Base-by-base conservation (phyloP, 2,329 filamentous ascomycete species). In the Drechslera avenae region DNA sequence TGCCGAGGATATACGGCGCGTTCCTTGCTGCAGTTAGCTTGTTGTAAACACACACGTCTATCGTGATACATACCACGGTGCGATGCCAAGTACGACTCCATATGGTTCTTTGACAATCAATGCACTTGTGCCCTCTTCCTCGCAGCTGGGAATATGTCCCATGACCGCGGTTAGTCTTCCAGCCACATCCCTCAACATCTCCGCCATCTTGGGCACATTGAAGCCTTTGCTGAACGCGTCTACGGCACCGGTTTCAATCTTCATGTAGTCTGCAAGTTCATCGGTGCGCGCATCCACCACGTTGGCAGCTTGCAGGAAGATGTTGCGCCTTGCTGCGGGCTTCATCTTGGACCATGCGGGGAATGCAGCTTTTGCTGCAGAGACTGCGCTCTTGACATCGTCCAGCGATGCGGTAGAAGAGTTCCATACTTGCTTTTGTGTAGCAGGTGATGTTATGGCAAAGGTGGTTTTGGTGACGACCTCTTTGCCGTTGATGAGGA, bases 41-140 rank as follows among this genome's bases (percentile, higher is more conserved):
- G 14, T 26, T 33, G 14, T 18, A 10, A 6, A 28, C 32, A 26
- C 13, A 26, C 3, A 30, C 9, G 3, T 17, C 17, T 4, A n/a
- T 1, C 2, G 12, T 9, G 12, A 39, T 18, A 51, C 74, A 62
- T 78, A 91, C 90, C 91, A 96, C 8, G 91, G 89, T 2, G 88
- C 89, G 71, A 95, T 91, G 2, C 84, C 86, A 23, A 95, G 76
- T 13, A 92, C 80, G 6, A 94, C 90, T 1, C 91, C 91, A 62
- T 84, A 91, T 0, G 91, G 90, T 73, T 92, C 88, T 67, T 86
- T 87, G 57, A 86, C 74, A 3, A 95, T 75, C 59, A 94, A 77
- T 0, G 86, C 89, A 40, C 75, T 79, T 18, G 79, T 79, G 0
- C 79, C 80, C 31, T 83, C 77, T 13, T 82, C 63, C 12, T 68